Percentiles rank a stretch among this genome's conserved stretches.
phyloP scores from a whole-genome alignment of 1,139 yeast genomes.

The Pichia terricola region DNA sequence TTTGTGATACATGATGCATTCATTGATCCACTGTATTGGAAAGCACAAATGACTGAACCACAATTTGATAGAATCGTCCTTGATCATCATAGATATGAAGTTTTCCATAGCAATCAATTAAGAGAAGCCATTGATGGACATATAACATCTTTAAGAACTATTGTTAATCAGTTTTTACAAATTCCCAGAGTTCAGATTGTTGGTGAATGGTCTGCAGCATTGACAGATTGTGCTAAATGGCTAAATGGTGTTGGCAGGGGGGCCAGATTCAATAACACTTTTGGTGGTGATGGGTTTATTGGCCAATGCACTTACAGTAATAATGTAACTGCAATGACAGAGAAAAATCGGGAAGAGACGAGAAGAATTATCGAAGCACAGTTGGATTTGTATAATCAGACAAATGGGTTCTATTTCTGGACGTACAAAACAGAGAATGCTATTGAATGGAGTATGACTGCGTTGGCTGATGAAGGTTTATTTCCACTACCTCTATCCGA shows the following conservation, averaged over 20 bases:
- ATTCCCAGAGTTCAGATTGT: slow-evolving; percentile 60
- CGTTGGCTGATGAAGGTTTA: slow-evolving; percentile 45
- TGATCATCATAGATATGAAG: slow-evolving; percentile 92
- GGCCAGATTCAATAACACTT: slow-evolving; percentile 74
- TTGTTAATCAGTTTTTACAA: slow-evolving; percentile 30
- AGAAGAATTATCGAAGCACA: slow-evolving; percentile 82
- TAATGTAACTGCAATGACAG: slow-evolving; percentile 52
- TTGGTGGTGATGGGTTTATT: slow-evolving; percentile 32
- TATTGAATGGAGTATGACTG: slow-evolving; percentile 77
- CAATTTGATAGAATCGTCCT: slow-evolving; percentile 56
- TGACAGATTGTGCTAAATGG: slow-evolving; percentile 82
- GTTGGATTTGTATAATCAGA: slow-evolving; percentile 67
- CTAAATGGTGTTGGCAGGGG: slow-evolving; percentile 87
- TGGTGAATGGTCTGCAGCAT: slow-evolving; percentile 48
- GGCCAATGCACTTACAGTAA: slow-evolving; percentile 60
- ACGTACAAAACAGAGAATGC: slow-evolving; percentile 81
- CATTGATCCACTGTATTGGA: slow-evolving; percentile 52
- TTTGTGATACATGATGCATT: slow-evolving; percentile 72
- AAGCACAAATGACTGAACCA: slow-evolving; percentile 26
- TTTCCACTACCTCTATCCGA: slow-evolving; percentile 70
- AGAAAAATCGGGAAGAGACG: slow-evolving; percentile 43
- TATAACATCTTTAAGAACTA: slow-evolving; percentile 30
- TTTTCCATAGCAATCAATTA: slow-evolving; percentile 59
- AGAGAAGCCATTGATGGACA: slow-evolving; percentile 50
- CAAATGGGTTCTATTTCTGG: slow-evolving; percentile 88